Percentiles rank a stretch among this genome's conserved stretches.
phyloP scores from a whole-genome alignment of 2,329 filamentous ascomycete species.

The Colletotrichum sp. region DNA sequence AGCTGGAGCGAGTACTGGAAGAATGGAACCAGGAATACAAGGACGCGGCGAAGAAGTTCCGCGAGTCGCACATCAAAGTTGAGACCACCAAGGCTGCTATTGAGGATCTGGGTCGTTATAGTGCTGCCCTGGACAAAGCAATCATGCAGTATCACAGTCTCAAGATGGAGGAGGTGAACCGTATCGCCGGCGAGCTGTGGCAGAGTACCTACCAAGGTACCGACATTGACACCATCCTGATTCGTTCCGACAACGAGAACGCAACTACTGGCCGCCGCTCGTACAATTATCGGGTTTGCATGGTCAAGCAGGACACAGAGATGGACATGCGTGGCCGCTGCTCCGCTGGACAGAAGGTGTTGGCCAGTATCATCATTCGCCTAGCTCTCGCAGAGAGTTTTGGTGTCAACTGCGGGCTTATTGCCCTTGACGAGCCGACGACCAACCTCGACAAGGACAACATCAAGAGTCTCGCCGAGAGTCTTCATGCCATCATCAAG shows the following conservation, averaged over 20 bases:
- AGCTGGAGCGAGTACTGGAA: constrained; percentile 71
- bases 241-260: constrained; percentile 84
- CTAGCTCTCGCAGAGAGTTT: constrained; percentile 96
- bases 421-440: constrained; percentile 95
- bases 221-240: constrained; percentile 95
- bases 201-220: constrained; percentile 95
- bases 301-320: constrained; percentile 96
- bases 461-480: constrained; percentile 85
- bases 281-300: constrained; percentile 97
- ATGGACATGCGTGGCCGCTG: constrained; percentile 99
- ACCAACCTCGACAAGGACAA: constrained; percentile 97
- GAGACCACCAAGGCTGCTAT: constrained; percentile 92
- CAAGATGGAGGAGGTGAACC: constrained; percentile 99
- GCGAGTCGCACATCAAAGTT: constrained; percentile 86
- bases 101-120: constrained; percentile 85
- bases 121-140: constrained; percentile 86
- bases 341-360: constrained; percentile 94
- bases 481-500: constrained; percentile 86
- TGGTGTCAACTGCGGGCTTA: constrained; percentile 92
- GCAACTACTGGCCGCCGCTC: constrained; percentile 72
- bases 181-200: constrained; percentile 96
- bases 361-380: constrained; percentile 96
- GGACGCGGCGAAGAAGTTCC: constrained; percentile 79
- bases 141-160: constrained; percentile 96
- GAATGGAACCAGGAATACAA: constrained; percentile 91